Base-by-base conservation (phyloP, 208 protist species). In the Wallacemonas sp. region DNA sequence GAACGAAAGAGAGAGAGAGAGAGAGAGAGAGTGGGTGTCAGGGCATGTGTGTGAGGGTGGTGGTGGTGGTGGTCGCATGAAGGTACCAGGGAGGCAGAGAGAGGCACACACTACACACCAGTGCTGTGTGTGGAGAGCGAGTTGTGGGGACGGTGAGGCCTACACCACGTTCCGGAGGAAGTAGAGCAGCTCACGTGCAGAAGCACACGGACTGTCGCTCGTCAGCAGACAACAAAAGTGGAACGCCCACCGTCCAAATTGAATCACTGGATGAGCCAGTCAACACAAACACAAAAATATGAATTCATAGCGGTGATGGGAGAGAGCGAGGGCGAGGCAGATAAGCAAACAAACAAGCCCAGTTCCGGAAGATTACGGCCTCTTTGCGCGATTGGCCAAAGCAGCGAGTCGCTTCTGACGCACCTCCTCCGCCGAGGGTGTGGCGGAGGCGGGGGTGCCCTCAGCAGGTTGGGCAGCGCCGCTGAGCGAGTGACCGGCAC, bases 381-480 rank as follows among this genome's bases (percentile, higher is more conserved):
- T 55, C 26, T 31, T 55, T 7, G 22, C 29, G 18, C 41, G 38
- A 3, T 28, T 49, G n/a, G 61, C 50, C 10, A 86, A 69, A 3
- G 80, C 80, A 36, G 77, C 57, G 12, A 86, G 72, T 1, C 76
- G 68, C 72, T 76, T 78, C 46, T 74, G 70, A 8, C 76, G 71
- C 29, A 76, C 16, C 36, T 76, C 65, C 57, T 80, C 70, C 31
- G 76, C 65, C n/a, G 25, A 65, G 25, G 70, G 70, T 12, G 55
- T 33, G 64, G 67, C 57, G 10, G 72, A 31, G 14, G 26, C 64
- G 28, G 72, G 57, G 25, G 68, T 69, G 20, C 31, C 57, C 29
- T 11, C 25, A 25, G 45, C 28, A 4, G 57, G 23, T 0, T 16
- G 57, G n/a, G 57, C 28, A 1, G 25, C n/a, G 3, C 76, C 76